phyloP scores from a whole-genome alignment of 495 filamentous ascomycete genomes.

The Aspergillus egyptiacus region DNA sequence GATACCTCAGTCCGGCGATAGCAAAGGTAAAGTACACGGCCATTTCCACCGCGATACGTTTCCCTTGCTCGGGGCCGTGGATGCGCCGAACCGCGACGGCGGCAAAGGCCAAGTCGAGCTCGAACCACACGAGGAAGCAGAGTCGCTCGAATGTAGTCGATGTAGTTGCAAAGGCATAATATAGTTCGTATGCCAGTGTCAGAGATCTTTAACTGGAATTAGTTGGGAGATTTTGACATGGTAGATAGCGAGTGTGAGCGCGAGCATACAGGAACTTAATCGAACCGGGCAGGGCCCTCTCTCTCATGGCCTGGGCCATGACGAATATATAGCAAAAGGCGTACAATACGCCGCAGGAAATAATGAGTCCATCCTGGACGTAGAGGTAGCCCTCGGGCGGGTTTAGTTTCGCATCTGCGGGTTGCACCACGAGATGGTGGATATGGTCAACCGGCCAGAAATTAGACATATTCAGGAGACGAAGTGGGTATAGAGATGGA shows the following conservation, averaged over 20 bases:
- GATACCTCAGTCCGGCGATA: slow-evolving; percentile 4
- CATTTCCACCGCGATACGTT: slow-evolving; percentile 9
- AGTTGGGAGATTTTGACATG: slow-evolving; percentile 5
- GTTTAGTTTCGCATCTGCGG: slow-evolving; percentile 6
- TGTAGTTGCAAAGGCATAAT: slow-evolving; percentile 18
- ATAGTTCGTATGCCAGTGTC: slow-evolving; percentile 19
- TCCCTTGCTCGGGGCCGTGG: background rate
- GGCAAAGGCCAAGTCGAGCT: slow-evolving; percentile 12
- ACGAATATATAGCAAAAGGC: slow-evolving; percentile 16
- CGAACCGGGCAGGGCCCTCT: background rate
- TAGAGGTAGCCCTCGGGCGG: slow-evolving; percentile 21
- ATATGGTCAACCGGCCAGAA: background rate
- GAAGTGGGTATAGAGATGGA: too few relatives aligned
- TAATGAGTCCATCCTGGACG: slow-evolving; percentile 20
- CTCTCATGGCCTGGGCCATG: slow-evolving; percentile 10
- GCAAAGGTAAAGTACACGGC: background rate
- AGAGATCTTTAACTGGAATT: slow-evolving; percentile 2
- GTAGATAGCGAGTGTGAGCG: background rate
- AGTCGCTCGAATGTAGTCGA: slow-evolving; percentile 7
- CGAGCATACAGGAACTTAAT: slow-evolving; percentile 8
- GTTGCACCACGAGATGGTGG: slow-evolving; percentile 13
- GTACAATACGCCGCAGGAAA: slow-evolving; percentile 19
- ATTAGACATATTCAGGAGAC: background rate
- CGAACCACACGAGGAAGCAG: slow-evolving; percentile 17
- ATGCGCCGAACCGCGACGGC: slow-evolving; percentile 6